Evolutionary conservation across 345 rosid genomes (phyloP).

Genomic region (Brassica cretica): DNA sequence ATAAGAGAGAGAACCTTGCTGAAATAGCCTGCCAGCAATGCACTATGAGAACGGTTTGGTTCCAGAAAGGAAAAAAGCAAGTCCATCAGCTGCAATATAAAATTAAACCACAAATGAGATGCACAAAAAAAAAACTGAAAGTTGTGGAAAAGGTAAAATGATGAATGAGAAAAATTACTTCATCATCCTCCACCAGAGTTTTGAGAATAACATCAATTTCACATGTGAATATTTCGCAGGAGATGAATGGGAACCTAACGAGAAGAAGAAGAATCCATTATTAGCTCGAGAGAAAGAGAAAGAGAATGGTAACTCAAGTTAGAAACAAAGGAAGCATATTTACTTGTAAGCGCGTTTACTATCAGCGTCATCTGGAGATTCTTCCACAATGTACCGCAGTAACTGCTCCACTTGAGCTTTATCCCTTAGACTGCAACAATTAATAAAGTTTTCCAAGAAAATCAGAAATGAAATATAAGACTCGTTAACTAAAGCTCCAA

Average conservation of each 20-base stretch:
- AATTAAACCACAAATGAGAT: conserved; percentile 22
- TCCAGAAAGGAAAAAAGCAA: conserved; percentile 90
- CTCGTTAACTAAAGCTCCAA: not conserved
- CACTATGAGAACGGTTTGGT: conserved; percentile 48
- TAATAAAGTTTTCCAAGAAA: not conserved
- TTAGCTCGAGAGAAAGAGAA: conserved; percentile 10
- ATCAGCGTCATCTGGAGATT: conserved; percentile 80
- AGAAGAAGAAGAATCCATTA: conserved; percentile 6
- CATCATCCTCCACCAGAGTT: conserved; percentile 92
- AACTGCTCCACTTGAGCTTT: conserved; percentile 93
- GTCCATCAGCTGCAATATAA: conserved; percentile 74
- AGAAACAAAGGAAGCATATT: conserved; percentile 27
- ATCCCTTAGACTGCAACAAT: conserved; percentile 70
- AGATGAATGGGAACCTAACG: conserved; percentile 84
- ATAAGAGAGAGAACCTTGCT: conserved; percentile 16
- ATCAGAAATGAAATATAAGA: not conserved
- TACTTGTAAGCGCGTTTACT: conserved; percentile 86
- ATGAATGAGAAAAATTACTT: conserved; percentile 49
- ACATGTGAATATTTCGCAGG: conserved; percentile 95
- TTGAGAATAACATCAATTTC: conserved; percentile 95
- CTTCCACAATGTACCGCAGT: conserved; percentile 76
- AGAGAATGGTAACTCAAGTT: not conserved
- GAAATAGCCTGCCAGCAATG: conserved; percentile 80
- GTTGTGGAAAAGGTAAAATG: not conserved
- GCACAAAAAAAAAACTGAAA: not conserved